Evolutionary conservation across 805 yeast species (phyloP).

Genomic region (Myxozyma melibiosi): DNA sequence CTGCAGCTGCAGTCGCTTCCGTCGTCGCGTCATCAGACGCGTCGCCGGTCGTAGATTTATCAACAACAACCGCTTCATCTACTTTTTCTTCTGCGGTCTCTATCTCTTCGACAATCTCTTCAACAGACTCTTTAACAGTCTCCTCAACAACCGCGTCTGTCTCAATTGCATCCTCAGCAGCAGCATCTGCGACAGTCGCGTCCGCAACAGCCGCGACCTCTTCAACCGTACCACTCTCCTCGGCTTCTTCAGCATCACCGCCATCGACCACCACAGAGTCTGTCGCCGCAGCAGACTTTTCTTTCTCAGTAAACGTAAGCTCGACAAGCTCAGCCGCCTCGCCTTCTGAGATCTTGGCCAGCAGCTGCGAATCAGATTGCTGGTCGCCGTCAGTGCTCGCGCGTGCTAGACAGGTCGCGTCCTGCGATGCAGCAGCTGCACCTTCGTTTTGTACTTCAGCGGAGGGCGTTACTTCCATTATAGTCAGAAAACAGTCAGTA

Average conservation of each 20-base stretch:
- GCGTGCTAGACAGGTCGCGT: background rate
- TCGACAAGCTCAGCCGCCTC: conserved; percentile 8
- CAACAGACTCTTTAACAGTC: background rate
- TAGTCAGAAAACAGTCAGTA: background rate
- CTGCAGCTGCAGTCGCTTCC: background rate
- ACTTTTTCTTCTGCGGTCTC: background rate
- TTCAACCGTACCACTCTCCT: conserved; percentile 4
- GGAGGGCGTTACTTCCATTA: too few relatives aligned
- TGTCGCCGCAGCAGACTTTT: background rate
- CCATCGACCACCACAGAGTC: background rate
- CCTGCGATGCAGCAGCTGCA: background rate
- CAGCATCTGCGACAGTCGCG: background rate
- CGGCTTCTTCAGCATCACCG: background rate
- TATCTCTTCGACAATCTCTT: background rate
- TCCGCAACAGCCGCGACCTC: background rate
- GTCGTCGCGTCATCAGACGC: background rate
- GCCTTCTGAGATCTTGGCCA: background rate
- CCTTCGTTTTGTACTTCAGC: too few relatives aligned
- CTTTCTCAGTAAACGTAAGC: background rate
- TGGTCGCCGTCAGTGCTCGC: background rate
- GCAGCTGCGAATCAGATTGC: background rate
- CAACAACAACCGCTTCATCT: background rate
- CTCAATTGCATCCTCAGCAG: background rate
- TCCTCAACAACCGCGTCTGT: too few relatives aligned
- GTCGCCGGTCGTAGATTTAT: background rate